A percentile compares a stretch with the other conserved stretches of the same genome.
These are phyloP conservation scores for Hagleromyces aurorensis DNA, from an alignment of 805 yeast genomes.

Conservation along the genomic window DNA sequence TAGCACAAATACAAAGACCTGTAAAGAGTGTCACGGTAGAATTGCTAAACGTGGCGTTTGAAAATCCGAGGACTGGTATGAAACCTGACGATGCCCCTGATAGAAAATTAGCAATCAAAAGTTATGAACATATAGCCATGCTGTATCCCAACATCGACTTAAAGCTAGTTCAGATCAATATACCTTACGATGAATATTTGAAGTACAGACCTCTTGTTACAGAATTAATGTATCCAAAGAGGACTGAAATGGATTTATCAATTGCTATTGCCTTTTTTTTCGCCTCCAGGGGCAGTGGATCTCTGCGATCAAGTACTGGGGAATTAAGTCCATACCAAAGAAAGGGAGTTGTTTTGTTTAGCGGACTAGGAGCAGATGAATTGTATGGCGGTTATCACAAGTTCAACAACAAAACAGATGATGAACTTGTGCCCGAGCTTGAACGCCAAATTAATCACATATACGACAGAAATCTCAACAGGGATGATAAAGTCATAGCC, in stretches of 20 bases:
- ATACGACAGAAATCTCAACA: conserved; percentile 70
- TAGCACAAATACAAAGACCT: conserved; percentile 12
- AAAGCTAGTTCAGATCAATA: conserved; percentile 58
- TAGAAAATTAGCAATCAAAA: conserved; percentile 59
- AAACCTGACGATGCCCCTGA: conserved; percentile 74
- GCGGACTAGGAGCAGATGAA: conserved; percentile 98
- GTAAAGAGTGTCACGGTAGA: conserved; percentile 42
- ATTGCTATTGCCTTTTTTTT: conserved; percentile 94
- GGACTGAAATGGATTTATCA: conserved; percentile 91
- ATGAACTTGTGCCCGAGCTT: conserved; percentile 49
- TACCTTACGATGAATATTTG: conserved; percentile 60
- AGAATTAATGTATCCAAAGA: conserved; percentile 69
- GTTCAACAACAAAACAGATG: conserved; percentile 44
- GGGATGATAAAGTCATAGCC: conserved; percentile 86
- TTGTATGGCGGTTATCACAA: conserved; percentile 93
- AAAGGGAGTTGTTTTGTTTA: conserved; percentile 60
- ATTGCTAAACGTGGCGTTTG: conserved; percentile 86
- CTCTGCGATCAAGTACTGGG: conserved; percentile 12
- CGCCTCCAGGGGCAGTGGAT: conserved; percentile 60
- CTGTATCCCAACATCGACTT: conserved; percentile 38
- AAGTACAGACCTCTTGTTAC: conserved; percentile 43
- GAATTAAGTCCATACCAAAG: conserved; percentile 36
- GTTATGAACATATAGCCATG: conserved; percentile 45
- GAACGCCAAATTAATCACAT: conserved; percentile 64
- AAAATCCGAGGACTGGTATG: conserved; percentile 69